Evolutionary conservation across 78 protist species (phyloP).

Genomic region (Tieghemostelium lacteum): DNA sequence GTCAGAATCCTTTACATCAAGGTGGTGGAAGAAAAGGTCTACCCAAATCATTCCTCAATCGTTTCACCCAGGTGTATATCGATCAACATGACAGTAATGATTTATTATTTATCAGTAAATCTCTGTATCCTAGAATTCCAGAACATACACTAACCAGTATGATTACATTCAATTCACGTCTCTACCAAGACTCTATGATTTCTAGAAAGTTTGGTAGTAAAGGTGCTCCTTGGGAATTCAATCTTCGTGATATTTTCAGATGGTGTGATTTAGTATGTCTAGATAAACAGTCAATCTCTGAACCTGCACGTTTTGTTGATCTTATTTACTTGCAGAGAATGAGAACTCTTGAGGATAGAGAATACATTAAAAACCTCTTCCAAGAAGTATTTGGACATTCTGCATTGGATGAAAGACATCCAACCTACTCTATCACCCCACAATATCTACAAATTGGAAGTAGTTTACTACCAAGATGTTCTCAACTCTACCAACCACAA

Average conservation of each 20-base stretch:
- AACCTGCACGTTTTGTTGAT: slow-evolving; percentile 78
- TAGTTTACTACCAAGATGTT: slow-evolving; percentile 6
- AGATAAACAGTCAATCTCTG: background rate
- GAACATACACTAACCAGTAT: slow-evolving; percentile 13
- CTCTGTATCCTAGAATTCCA: slow-evolving; percentile 75
- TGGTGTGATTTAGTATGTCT: slow-evolving; percentile 91
- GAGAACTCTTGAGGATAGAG: slow-evolving; percentile 91
- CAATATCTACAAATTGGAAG: slow-evolving; percentile 73
- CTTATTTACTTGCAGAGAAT: slow-evolving; percentile 91
- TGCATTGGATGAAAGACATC: slow-evolving; percentile 5
- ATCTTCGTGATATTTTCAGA: slow-evolving; percentile 98
- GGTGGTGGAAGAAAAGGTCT: slow-evolving; percentile 99
- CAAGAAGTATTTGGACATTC: slow-evolving; percentile 34
- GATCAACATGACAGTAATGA: slow-evolving; percentile 86
- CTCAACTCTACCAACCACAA: background rate
- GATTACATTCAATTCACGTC: slow-evolving; percentile 84
- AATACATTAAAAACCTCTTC: slow-evolving; percentile 50
- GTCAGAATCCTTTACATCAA: slow-evolving; percentile 98
- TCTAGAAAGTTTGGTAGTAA: slow-evolving; percentile 58
- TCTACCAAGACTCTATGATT: slow-evolving; percentile 80
- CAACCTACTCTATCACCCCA: slow-evolving; percentile 59
- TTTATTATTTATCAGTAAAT: slow-evolving; percentile 73
- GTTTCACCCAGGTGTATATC: slow-evolving; percentile 96
- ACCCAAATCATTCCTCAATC: slow-evolving; percentile 98
- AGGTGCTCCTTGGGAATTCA: slow-evolving; percentile 99